These are phyloP conservation scores for Colletotrichum caudatum DNA, from an alignment of 2,329 filamentous ascomycete genomes.

Conservation along the genomic window DNA sequence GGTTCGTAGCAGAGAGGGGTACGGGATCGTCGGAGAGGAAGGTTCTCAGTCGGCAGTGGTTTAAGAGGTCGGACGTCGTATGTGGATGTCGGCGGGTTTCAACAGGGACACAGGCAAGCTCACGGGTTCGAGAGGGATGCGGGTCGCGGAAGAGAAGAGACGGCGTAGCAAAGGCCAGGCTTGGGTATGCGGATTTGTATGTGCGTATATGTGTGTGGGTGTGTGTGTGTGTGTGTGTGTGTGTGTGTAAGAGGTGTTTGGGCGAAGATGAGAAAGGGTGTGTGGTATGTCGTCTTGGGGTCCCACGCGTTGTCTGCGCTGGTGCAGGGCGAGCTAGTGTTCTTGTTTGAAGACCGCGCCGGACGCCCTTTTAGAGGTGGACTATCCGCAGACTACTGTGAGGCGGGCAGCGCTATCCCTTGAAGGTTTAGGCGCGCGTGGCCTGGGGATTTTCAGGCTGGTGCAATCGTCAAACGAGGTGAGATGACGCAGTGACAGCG, in stretches of 20 bases:
- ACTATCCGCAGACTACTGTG: constrained; percentile 28
- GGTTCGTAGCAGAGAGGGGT: constrained; percentile 7
- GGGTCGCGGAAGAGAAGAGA: constrained; percentile 29
- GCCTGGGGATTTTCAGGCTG: constrained; percentile 24
- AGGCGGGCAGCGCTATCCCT: constrained; percentile 37
- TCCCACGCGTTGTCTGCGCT: constrained; percentile 19
- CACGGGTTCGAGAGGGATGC: constrained; percentile 20
- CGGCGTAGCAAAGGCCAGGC: constrained; percentile 34
- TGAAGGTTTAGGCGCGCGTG: constrained; percentile 32
- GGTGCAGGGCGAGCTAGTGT: constrained; percentile 26
- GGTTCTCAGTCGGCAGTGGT: constrained; percentile 3
- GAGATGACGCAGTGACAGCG: constrained; percentile 35
- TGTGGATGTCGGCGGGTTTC: constrained; percentile 16
- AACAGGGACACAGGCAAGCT: constrained; percentile 11
- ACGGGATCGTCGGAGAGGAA: not conserved
- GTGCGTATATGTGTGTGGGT: not conserved
- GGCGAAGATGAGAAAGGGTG: constrained; percentile 16
- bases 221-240: not conserved
- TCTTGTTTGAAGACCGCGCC: constrained; percentile 29
- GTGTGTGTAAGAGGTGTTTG: constrained; percentile 8
- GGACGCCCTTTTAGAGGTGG: constrained; percentile 32
- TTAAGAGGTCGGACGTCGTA: not conserved
- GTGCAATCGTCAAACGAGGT: constrained; percentile 33
- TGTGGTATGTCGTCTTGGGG: constrained; percentile 29
- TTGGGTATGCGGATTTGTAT: constrained; percentile 1